A percentile compares a stretch with the other conserved stretches of the same genome.
Conservation (phyloP, 352 stramenopile species). For the Phytophthora hibernalis region DNA sequence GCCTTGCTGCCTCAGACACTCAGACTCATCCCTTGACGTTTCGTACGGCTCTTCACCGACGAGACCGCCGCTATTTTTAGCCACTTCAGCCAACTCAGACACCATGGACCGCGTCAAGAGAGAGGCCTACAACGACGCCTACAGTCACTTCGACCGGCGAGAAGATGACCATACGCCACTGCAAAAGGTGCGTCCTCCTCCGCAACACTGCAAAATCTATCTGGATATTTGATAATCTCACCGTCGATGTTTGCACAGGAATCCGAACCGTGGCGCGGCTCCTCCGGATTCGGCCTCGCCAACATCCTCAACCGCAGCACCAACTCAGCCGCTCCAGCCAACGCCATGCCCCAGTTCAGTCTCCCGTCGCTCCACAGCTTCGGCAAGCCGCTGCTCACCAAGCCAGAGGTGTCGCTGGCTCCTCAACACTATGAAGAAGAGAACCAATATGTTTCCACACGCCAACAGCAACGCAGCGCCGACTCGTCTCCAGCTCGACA, state of each 20-base stretch:
- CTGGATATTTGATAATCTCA: constrained; percentile 12
- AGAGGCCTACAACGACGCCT: constrained; percentile 38
- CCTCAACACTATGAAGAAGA: constrained; percentile 45
- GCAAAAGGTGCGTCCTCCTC: constrained; percentile 42
- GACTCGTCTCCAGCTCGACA: constrained; percentile 40
- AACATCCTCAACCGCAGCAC: constrained; percentile 81
- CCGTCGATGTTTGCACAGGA: constrained; percentile 63
- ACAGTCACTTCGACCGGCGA: constrained; percentile 28
- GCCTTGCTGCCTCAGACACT: constrained; percentile 29
- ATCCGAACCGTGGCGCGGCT: constrained; percentile 69
- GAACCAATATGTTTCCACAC: constrained; percentile 30
- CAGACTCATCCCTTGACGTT: constrained; percentile 20
- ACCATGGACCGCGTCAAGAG: constrained; percentile 37
- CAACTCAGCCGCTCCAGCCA: constrained; percentile 1
- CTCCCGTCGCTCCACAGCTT: constrained; percentile 83
- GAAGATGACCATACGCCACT: constrained; percentile 28
- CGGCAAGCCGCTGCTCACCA: constrained; percentile 65
- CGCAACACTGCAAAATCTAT: background rate
- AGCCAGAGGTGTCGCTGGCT: constrained; percentile 50
- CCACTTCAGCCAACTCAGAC: constrained; percentile 2
- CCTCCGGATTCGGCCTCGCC: constrained; percentile 77
- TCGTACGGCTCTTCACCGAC: constrained; percentile 33
- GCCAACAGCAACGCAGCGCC: constrained; percentile 28
- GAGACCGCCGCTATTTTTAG: constrained; percentile 39
- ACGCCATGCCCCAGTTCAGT: constrained; percentile 66